Base-by-base conservation (phyloP, 208 protist genomes). In the Giardia muris region DNA sequence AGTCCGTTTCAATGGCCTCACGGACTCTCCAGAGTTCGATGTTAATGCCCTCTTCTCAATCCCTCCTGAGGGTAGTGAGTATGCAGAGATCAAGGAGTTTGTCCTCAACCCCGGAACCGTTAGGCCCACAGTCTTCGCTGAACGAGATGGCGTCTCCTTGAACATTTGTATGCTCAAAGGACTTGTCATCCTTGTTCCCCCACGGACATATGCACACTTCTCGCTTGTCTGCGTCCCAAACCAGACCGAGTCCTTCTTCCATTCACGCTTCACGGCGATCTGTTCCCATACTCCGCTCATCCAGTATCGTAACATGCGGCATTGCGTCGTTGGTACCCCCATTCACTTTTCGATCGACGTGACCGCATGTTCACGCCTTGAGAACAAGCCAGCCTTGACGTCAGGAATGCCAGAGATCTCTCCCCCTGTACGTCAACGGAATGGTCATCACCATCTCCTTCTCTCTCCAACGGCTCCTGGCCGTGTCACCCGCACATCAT, bases 271-370 rank as follows among this genome's bases (percentile, higher is more conserved):
- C 48, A 45, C 87, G 42, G 43, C 45, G 43, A 47, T 90, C 48
- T 90, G 87, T 47, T 0, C 1, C n/a, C 87, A 90, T 47, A 2
- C 42, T 4, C 87, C 87, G 48, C n/a, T 90, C 4, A 43, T 90
- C 4, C 87, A 47, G n/a, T 90, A 90, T 47, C n/a, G 87, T 67
- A 47, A 46, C 44, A 47, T 90, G n/a, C n/a, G 87, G 2, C 87
- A 90, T 47, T 2, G 42, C 43, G 48, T 90, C 45, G 87, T 90
- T 43, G 87, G 87, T 19, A 1, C 1, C 48, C 10, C 43, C 2
- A 47, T 47, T 90, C n/a, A 47, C 45, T 48, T 39, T n/a, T 22
- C n/a, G 48, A 2, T 90, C 19, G 48, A n/a, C 1, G 87, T 90
- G 2, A 2, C 43, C 2, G 87, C 45, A 44, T 90, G n/a, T 47